These are phyloP conservation scores for Liriodendron chinense DNA, from an alignment of 164 flowering plant species.

Conservation along the genomic window DNA sequence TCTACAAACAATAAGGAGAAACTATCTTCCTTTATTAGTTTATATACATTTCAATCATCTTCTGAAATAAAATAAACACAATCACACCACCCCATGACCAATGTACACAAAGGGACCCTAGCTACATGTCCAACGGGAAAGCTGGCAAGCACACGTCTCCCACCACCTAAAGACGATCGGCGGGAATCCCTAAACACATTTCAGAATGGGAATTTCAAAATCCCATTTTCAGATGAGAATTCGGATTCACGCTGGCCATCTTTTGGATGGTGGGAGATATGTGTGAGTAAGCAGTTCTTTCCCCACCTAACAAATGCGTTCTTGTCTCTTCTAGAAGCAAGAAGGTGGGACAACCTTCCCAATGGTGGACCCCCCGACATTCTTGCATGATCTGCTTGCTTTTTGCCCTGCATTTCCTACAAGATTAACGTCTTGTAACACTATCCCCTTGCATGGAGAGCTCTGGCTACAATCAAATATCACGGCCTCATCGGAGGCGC, in stretches of 20 bases:
- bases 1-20: neutral
- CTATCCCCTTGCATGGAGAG: slow-evolving; percentile 39
- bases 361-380: slow-evolving; percentile 16
- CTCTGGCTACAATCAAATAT: slow-evolving; percentile 42
- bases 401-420: slow-evolving; percentile 6
- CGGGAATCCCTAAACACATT: too few relatives aligned
- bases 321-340: slow-evolving; percentile 9
- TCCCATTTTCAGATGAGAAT: too few relatives aligned
- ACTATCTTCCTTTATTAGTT: neutral
- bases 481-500: slow-evolving; percentile 39
- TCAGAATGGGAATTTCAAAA: too few relatives aligned
- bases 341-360: slow-evolving; percentile 20
- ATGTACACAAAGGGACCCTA: too few relatives aligned
- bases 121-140: too few relatives aligned
- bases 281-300: too few relatives aligned
- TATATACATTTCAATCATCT: neutral
- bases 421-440: slow-evolving; percentile 35
- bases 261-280: too few relatives aligned
- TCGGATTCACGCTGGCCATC: too few relatives aligned
- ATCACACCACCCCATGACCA: too few relatives aligned
- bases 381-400: slow-evolving; percentile 27
- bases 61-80: neutral
- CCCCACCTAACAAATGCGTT: neutral
- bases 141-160: too few relatives aligned
- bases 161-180: too few relatives aligned